phyloP scores from a whole-genome alignment of 345 rosid genomes.

The Melaleuca quinquenervia region DNA sequence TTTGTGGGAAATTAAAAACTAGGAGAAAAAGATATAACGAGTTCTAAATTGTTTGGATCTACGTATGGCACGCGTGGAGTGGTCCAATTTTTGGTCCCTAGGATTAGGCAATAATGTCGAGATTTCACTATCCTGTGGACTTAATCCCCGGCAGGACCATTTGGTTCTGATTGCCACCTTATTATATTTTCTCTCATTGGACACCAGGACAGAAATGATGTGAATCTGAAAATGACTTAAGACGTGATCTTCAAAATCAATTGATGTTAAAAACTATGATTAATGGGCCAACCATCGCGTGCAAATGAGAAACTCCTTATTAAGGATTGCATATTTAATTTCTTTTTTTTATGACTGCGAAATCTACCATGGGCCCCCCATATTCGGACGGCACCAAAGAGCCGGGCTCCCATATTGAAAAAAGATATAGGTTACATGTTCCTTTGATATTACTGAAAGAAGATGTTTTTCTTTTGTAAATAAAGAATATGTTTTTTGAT shows the following conservation, averaged over 20 bases:
- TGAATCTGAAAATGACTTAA: not conserved
- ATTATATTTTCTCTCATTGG: not conserved
- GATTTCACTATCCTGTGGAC: not conserved
- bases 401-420: too few species aligned
- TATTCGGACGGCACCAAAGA: too few species aligned
- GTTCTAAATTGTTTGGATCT: not conserved
- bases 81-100: not conserved
- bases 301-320: not conserved
- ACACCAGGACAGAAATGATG: not conserved
- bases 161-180: not conserved
- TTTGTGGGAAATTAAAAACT: not conserved
- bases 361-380: too few species aligned
- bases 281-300: not conserved
- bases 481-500: too few species aligned
- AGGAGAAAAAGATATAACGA: not conserved
- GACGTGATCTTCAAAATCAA: not conserved
- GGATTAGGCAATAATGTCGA: not conserved
- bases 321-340: not conserved
- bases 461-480: not conserved
- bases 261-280: not conserved
- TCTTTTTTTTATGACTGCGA: too few species aligned
- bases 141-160: not conserved
- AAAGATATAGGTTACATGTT: not conserved
- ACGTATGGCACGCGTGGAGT: not conserved
- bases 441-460: not conserved